Conservation (phyloP, 2,329 filamentous ascomycete genomes). For the Pseudogymnoascus sp. region DNA sequence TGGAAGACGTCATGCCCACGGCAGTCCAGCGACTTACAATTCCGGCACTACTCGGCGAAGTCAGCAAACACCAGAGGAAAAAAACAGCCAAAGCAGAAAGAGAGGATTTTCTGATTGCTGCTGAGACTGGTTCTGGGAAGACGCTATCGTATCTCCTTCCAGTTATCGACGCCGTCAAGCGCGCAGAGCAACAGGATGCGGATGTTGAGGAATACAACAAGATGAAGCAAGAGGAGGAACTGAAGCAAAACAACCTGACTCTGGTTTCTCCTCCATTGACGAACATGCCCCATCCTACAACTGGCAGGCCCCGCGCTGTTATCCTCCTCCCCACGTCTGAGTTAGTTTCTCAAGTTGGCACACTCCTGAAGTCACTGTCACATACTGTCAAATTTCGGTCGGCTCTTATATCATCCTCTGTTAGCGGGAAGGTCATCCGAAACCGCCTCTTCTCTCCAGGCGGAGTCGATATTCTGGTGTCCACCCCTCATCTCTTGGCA, state of each 20-base stretch:
- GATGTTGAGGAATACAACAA: slow-evolving; percentile 52
- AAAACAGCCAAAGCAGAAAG: slow-evolving; percentile 28
- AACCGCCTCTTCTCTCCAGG: slow-evolving; percentile 71
- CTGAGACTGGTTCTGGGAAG: slow-evolving; percentile 95
- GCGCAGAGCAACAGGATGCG: slow-evolving; percentile 55
- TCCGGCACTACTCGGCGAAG: slow-evolving; percentile 60
- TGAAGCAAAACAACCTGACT: slow-evolving; percentile 51
- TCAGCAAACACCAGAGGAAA: slow-evolving; percentile 26
- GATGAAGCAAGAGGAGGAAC: slow-evolving; percentile 48
- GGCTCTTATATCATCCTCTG: slow-evolving; percentile 70
- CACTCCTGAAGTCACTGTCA: slow-evolving; percentile 71
- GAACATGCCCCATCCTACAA: slow-evolving; percentile 63
- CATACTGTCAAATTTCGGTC: slow-evolving; percentile 84
- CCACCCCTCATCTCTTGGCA: slow-evolving; percentile 81
- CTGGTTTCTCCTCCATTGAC: slow-evolving; percentile 49
- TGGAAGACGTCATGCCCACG: slow-evolving; percentile 72
- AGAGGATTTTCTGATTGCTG: slow-evolving; percentile 70
- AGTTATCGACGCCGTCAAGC: slow-evolving; percentile 75
- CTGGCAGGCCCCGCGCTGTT: slow-evolving; percentile 72
- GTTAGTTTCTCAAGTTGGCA: slow-evolving; percentile 79
- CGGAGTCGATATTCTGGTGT: slow-evolving; percentile 78
- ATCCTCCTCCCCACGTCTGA: slow-evolving; percentile 90
- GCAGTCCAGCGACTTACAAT: slow-evolving; percentile 87
- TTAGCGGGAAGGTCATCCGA: slow-evolving; percentile 72
- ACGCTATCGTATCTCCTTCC: slow-evolving; percentile 89